These are phyloP conservation scores for Trichophyton benhamiae DNA, from an alignment of 2,329 filamentous ascomycete genomes.

Conservation along the genomic window DNA sequence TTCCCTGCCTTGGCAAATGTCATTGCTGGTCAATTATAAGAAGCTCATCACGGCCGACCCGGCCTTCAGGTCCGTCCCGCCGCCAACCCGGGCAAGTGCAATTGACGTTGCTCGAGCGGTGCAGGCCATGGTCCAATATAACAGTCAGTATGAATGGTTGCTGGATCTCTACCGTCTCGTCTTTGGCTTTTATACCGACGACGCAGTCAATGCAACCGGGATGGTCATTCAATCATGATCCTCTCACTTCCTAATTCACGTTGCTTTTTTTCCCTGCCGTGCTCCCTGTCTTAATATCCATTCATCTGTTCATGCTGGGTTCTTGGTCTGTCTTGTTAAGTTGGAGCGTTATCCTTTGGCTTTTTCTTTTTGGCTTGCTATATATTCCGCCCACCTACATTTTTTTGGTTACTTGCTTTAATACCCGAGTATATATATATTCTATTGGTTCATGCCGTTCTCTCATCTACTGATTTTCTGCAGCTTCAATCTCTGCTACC, in stretches of 20 bases:
- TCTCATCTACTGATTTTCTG: background rate
- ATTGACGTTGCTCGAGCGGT: conserved; percentile 72
- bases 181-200: conserved; percentile 72
- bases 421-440: background rate
- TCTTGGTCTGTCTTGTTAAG: background rate
- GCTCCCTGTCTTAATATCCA: background rate
- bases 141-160: conserved; percentile 64
- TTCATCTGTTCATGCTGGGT: background rate
- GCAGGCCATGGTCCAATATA: conserved; percentile 54
- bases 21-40: conserved; percentile 66
- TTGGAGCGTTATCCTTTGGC: background rate
- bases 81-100: conserved; percentile 36
- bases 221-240: conserved; percentile 32
- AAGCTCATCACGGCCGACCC: conserved; percentile 64
- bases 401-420: background rate
- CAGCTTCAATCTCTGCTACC: background rate
- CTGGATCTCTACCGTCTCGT: conserved; percentile 72
- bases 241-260: no score
- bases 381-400: background rate
- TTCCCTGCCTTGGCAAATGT: conserved; percentile 53
- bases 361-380: background rate
- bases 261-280: background rate
- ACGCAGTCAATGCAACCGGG: conserved; percentile 55
- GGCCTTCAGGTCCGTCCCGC: conserved; percentile 41
- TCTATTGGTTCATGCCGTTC: background rate